Evolutionary conservation across 495 filamentous ascomycete genomes (phyloP).

Genomic region (Daldinia concentrica): DNA sequence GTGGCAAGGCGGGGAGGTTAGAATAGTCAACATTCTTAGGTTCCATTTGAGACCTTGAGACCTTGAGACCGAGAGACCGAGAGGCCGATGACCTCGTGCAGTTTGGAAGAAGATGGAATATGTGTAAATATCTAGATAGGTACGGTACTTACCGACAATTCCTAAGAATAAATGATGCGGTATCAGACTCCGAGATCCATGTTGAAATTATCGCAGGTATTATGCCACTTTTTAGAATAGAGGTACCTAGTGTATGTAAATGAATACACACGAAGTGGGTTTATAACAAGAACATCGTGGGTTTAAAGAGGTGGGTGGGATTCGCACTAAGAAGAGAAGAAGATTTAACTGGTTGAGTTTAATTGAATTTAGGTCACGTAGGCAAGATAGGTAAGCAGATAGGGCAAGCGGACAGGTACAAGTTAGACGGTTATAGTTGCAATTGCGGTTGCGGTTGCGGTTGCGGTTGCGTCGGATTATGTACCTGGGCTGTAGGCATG

Average conservation of each 20-base stretch:
- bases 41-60: slow-evolving; percentile 17
- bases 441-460: no score
- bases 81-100: not conserved
- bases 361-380: no score
- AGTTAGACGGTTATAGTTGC: no score
- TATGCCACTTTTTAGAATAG: slow-evolving; percentile 1
- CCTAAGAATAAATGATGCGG: not conserved
- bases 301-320: not conserved
- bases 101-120: not conserved
- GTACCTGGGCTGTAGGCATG: no score
- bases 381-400: no score
- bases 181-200: slow-evolving; percentile 25
- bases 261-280: slow-evolving; percentile 23
- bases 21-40: slow-evolving; percentile 23
- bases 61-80: slow-evolving; percentile 17
- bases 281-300: not conserved
- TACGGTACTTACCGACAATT: no score
- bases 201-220: slow-evolving; percentile 5
- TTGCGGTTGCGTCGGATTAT: not conserved
- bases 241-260: not conserved
- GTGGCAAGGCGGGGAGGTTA: slow-evolving; percentile 8
- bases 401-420: no score
- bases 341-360: not conserved
- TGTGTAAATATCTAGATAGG: not conserved
- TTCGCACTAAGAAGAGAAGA: not conserved